Base-by-base conservation (phyloP, 371 early-diverging fungal species). In the Coemansia sp. region DNA sequence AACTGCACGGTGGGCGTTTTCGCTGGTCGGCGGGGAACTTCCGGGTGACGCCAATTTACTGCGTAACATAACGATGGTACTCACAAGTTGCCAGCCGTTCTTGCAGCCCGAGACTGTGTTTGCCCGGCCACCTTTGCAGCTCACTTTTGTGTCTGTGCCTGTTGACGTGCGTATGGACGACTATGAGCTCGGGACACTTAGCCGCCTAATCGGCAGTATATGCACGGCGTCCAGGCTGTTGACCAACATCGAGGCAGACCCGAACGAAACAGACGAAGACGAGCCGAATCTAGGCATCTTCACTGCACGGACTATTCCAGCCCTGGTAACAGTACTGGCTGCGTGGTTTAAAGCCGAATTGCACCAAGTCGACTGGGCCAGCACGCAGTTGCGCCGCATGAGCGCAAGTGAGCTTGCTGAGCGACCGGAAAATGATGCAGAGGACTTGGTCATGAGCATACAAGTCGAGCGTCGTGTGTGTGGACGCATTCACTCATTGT, bases 401-500 rank as follows among this genome's bases (percentile, higher is more conserved):
- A 66, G 58, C 14, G 14, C 21, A 4, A 21, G 39, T 0, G 76
- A 76, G 61, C 40, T 56, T 21, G 27, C 29, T 3, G 11, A 21
- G 47, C 71, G 56, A 2, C 16, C 42, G 13, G 52, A 16, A 13
- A 8, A 24, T 11, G 59, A 65, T 7, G 60, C 40, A 13, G 66
- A 42, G 29, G 74, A 74, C 3, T 47, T 76, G 27, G 22, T 34
- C 11, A 14, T 2, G 18, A 76, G 72, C 40, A 68, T 68, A 0
- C 18, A 7, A 7, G 51, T 42, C 14, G 76, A 76, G 50, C 76
- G 76, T 4, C 68, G 76, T 1, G 51, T 76, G 1, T 76, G 76
- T 39, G 10, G 22, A 53, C 67, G 76, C n/a, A 14, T 72, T 5
- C 40, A 34, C 21, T 48, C 68, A 6, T 26, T 76, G 18, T 45